A percentile compares a stretch with the other conserved stretches of the same genome.
Evolutionary conservation across 768 basidiomycete genomes (phyloP).

Genomic region (Piloderma croceum): DNA sequence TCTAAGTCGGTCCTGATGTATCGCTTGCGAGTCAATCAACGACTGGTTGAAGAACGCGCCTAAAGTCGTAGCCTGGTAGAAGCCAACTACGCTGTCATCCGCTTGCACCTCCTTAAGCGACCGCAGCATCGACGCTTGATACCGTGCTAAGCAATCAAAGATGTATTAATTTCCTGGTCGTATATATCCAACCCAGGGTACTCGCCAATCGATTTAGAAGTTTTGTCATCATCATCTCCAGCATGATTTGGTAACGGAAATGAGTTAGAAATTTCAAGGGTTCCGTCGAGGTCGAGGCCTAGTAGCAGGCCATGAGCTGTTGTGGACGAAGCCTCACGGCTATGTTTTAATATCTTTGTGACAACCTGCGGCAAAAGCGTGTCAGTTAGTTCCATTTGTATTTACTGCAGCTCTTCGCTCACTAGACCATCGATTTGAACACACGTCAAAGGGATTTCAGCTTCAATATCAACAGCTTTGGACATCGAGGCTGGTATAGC

Average conservation of each 20-base stretch:
- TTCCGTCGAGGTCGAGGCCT: slow-evolving; percentile 88
- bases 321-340: slow-evolving; percentile 68
- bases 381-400: no score
- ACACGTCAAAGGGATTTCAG: slow-evolving; percentile 69
- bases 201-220: slow-evolving; percentile 70
- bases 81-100: slow-evolving; percentile 89
- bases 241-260: slow-evolving; percentile 75
- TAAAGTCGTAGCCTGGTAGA: slow-evolving; percentile 85
- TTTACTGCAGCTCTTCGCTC: no score
- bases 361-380: slow-evolving; percentile 55
- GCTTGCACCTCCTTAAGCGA: slow-evolving; percentile 87
- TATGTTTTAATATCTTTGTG: slow-evolving; percentile 90
- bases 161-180: slow-evolving; percentile 2
- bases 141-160: slow-evolving; percentile 48
- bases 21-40: slow-evolving; percentile 75
- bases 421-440: slow-evolving; percentile 89
- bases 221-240: slow-evolving; percentile 77
- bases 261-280: slow-evolving; percentile 85
- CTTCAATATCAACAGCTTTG: slow-evolving; percentile 90
- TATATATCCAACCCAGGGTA: slow-evolving; percentile 8
- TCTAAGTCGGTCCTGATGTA: slow-evolving; percentile 79
- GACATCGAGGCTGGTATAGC: slow-evolving; percentile 90
- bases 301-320: slow-evolving; percentile 80
- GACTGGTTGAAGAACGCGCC: slow-evolving; percentile 83
- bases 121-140: slow-evolving; percentile 79